These are phyloP conservation scores for Alisma plantagoaquatica DNA, from an alignment of 106 monocot species.

Conservation along the genomic window DNA sequence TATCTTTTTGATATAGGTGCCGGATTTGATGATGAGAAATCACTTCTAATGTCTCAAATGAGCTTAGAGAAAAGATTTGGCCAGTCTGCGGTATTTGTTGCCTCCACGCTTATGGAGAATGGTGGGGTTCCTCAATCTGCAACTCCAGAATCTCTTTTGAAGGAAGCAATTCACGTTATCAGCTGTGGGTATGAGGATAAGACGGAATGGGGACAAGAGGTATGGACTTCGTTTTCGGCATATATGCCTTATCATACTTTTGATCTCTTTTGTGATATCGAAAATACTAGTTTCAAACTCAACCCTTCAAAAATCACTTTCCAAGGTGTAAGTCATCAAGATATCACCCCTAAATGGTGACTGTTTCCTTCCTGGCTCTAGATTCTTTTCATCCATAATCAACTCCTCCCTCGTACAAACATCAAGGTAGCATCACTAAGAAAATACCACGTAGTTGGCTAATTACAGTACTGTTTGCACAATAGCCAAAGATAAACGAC, in stretches of 20 bases:
- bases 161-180: conserved; percentile 68
- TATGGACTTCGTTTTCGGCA: background rate
- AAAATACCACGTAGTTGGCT: too few species aligned
- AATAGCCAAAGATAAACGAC: too few species aligned
- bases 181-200: conserved; percentile 69
- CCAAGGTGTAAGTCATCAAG: too few species aligned
- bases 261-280: background rate
- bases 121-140: conserved; percentile 85
- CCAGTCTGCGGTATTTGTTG: conserved; percentile 44
- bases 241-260: background rate
- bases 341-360: too few species aligned
- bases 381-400: too few species aligned
- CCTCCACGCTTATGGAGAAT: conserved; percentile 55
- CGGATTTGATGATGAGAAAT: conserved; percentile 61
- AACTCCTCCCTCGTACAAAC: too few species aligned
- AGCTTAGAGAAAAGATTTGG: conserved; percentile 63
- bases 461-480: too few species aligned
- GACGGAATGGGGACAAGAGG: conserved; percentile 80
- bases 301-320: background rate
- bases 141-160: conserved; percentile 66
- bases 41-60: conserved; percentile 66
- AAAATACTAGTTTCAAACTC: background rate
- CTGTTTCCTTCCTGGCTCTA: too few species aligned
- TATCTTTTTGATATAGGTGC: conserved; percentile 20
- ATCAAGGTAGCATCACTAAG: too few species aligned